Conservation (phyloP, 2,329 filamentous ascomycete species). For the Coniochaeta sp. region DNA sequence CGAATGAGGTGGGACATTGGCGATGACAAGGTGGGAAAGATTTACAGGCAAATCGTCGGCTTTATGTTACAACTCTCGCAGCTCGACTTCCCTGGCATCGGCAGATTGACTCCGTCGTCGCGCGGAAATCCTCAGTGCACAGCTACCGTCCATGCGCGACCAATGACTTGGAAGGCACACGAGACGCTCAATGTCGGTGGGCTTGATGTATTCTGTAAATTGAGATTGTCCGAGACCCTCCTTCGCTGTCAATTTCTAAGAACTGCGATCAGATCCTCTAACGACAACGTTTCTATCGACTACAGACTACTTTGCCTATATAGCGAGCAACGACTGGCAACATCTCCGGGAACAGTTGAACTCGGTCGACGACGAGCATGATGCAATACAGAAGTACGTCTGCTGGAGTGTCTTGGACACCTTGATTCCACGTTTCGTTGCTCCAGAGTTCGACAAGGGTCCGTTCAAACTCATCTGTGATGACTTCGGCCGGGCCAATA, state of each 20-base stretch:
- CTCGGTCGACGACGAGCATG: constrained; percentile 18
- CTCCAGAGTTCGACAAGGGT: constrained; percentile 11
- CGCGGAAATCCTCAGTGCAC: neutral
- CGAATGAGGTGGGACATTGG: neutral
- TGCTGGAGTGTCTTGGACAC: constrained; percentile 19
- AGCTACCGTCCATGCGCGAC: neutral
- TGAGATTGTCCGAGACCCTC: too few relatives aligned
- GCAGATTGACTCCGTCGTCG: neutral
- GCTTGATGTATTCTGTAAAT: neutral
- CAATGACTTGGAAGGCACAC: neutral
- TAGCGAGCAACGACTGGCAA: constrained; percentile 21
- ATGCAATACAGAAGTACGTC: constrained; percentile 20
- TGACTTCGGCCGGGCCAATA: constrained; percentile 26
- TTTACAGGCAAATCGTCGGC: neutral
- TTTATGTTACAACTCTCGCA: neutral
- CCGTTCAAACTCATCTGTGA: constrained; percentile 29
- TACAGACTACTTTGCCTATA: constrained; percentile 24
- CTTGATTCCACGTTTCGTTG: constrained; percentile 17
- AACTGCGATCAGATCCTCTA: too few relatives aligned
- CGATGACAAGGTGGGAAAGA: neutral
- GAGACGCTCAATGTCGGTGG: neutral
- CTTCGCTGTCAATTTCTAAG: too few relatives aligned
- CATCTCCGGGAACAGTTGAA: constrained; percentile 26
- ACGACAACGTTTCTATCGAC: constrained; percentile 21
- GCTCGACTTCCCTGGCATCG: neutral